Evolutionary conservation across 345 rosid genomes (phyloP).

Genomic region (Geranium brycei): DNA sequence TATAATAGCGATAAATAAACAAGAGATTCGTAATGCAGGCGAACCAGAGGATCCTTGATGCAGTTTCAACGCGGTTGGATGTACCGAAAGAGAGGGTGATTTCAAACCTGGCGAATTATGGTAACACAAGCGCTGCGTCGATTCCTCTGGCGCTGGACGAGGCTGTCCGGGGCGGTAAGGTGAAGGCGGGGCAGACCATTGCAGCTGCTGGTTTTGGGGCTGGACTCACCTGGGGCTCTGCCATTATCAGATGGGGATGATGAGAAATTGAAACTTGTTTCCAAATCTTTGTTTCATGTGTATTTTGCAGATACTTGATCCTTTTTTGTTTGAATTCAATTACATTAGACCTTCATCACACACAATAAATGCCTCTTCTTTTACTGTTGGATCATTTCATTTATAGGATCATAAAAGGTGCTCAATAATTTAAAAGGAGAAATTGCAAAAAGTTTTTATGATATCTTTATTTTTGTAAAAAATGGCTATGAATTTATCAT

Average conservation of each 20-base stretch:
- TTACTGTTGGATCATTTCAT: too few relatives aligned
- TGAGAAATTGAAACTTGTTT: not conserved
- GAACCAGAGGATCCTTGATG: slow-evolving; percentile 86
- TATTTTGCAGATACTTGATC: not conserved
- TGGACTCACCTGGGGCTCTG: slow-evolving; percentile 94
- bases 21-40: slow-evolving; percentile 44
- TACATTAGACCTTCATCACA: not conserved
- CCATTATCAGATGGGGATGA: slow-evolving; percentile 74
- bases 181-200: slow-evolving; percentile 61
- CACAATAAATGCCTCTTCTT: not conserved
- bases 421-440: too few relatives aligned
- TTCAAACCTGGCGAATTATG: slow-evolving; percentile 76
- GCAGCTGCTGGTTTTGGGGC: slow-evolving; percentile 90
- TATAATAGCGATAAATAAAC: not conserved
- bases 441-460: too few relatives aligned
- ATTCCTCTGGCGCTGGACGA: slow-evolving; percentile 91
- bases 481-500: too few relatives aligned
- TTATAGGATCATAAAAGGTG: too few relatives aligned
- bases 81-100: slow-evolving; percentile 71
- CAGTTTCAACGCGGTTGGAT: slow-evolving; percentile 66
- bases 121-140: slow-evolving; percentile 88
- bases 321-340: not conserved
- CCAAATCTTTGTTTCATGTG: not conserved
- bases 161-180: slow-evolving; percentile 76
- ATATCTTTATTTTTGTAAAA: too few relatives aligned